Percentiles rank a stretch among this genome's conserved stretches.
These are phyloP conservation scores for Fomes fomentarius DNA, from an alignment of 1,284 basidiomycete genomes.

Conservation along the genomic window DNA sequence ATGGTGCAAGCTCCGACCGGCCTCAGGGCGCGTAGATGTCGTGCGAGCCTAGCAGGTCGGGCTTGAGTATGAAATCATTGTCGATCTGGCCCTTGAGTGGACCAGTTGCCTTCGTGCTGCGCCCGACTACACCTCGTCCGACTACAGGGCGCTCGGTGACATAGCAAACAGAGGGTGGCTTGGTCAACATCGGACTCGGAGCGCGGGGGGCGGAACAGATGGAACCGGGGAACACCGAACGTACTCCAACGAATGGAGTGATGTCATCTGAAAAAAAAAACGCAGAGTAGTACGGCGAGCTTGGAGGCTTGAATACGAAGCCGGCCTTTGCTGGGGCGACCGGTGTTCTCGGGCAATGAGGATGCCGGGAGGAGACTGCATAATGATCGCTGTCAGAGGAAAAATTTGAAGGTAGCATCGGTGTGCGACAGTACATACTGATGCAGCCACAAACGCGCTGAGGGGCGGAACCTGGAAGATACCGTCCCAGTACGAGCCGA, in stretches of 20 bases:
- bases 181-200: neutral
- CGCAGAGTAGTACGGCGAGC: conserved; percentile 8
- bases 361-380: neutral
- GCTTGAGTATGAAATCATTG: conserved; percentile 25
- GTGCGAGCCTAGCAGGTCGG: conserved; percentile 34
- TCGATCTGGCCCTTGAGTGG: conserved; percentile 33
- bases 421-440: neutral
- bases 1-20: conserved; percentile 13
- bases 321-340: conserved; percentile 2
- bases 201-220: neutral
- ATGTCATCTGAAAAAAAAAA: conserved; percentile 9
- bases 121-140: conserved; percentile 34
- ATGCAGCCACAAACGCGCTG: neutral
- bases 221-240: too few relatives aligned
- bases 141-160: conserved; percentile 25
- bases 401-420: neutral
- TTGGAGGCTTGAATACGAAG: conserved; percentile 2
- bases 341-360: conserved; percentile 1
- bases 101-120: conserved; percentile 29
- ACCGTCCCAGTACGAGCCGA: conserved; percentile 12
- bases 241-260: conserved; percentile 5
- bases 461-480: conserved; percentile 8
- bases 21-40: conserved; percentile 39
- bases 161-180: neutral
- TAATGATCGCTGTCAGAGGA: neutral